Evolutionary conservation across 306 rosid species (phyloP).

Genomic region (Cyamopsis tetragonoloba): DNA sequence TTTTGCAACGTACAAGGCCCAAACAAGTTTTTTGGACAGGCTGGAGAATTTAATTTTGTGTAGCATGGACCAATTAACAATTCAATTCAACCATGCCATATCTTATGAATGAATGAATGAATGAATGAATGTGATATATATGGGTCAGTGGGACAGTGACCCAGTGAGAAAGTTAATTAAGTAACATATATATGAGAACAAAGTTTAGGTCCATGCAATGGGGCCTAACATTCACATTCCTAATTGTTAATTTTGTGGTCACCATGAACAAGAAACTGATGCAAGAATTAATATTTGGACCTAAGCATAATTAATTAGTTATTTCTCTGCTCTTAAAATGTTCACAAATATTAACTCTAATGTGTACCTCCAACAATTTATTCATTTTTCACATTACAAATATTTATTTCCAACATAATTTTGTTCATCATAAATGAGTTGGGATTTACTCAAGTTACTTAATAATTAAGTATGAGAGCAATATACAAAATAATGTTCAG

Average conservation of each 20-base stretch:
- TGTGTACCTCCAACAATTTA: not conserved
- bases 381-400: not conserved
- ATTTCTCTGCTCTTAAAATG: no score
- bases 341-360: no score
- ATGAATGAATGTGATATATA: no score
- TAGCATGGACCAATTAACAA: not conserved
- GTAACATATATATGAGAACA: not conserved
- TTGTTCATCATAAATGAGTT: no score
- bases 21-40: slow-evolving; percentile 14
- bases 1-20: not conserved
- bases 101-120: not conserved
- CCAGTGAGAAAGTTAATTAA: not conserved
- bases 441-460: no score
- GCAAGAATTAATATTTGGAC: no score
- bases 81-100: not conserved
- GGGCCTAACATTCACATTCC: not conserved
- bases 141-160: not conserved
- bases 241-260: not conserved
- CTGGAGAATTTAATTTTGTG: slow-evolving; percentile 11
- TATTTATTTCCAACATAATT: no score
- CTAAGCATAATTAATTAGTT: no score
- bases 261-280: not conserved
- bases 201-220: not conserved
- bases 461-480: no score
- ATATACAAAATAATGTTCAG: no score